Base-by-base conservation (phyloP, 306 rosid species). In the Prunus armeniaca region DNA sequence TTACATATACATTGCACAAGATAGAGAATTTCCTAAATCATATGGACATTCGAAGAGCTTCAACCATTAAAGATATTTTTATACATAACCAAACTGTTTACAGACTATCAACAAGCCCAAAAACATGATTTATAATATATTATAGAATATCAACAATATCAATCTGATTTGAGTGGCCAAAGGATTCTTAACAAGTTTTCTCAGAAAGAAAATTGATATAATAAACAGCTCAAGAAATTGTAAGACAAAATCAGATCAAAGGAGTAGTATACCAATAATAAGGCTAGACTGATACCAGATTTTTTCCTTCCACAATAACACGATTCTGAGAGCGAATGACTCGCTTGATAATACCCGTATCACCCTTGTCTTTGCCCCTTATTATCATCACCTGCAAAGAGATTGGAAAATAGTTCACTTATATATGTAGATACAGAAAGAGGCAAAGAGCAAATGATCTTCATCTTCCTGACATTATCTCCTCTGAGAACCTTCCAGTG, bases 261-360 rank as follows among this genome's bases (percentile, higher is more conserved):
- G 34, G 22, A 65, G 25, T 17, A 28, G 51, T 13, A 28, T 45
- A 22, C 56, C 47, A 25, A 28, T 41, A 9, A 68, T 9, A 75
- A 15, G 51, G 27, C 25, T 30, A 61, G 67, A 32, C 8, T 78
- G 57, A 74, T 76, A 94, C 98, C 89, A 94, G 82, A 86, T 94
- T 94, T 87, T 92, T 94, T 22, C 98, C 98, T 72, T 92, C 98
- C 20, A 94, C 96, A 34, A 94, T 88, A 68, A 94, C 88, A 15
- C 97, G 97, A 86, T 92, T 94, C 90, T 94, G 98, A 68, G 92
- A 63, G 76, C 97, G 96, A 86, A 94, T 71, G 17, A 94, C 96
- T 1, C 98, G 96, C 83, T 94, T 94, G 51, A 94, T 83, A 27
- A 85, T 2, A 66, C 98, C 96, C 2, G 81, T 80, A 76, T 94